Evolutionary conservation across 2,329 filamentous ascomycete genomes (phyloP).

Genomic region (Fusarium acutatum): DNA sequence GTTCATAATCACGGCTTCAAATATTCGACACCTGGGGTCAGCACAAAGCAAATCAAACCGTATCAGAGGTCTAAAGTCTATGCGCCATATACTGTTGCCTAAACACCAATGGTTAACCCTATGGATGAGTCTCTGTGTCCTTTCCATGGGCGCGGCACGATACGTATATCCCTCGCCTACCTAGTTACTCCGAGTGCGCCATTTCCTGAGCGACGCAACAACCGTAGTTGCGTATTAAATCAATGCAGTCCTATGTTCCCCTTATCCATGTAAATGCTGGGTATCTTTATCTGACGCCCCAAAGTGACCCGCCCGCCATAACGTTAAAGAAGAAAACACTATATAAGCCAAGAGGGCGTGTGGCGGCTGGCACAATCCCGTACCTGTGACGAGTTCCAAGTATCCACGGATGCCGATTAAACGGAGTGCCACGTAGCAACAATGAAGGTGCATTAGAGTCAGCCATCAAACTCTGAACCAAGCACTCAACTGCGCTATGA

Average conservation of each 20-base stretch:
- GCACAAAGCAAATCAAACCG: neutral
- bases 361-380: neutral
- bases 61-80: constrained; percentile 22
- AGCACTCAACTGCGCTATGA: neutral
- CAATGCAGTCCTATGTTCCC: constrained; percentile 25
- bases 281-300: constrained; percentile 36
- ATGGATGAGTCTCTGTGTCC: neutral
- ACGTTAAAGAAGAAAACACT: constrained; percentile 17
- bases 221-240: constrained; percentile 19
- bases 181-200: constrained; percentile 36
- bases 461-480: neutral
- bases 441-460: neutral
- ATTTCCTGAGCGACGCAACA: constrained; percentile 15
- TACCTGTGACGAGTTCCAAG: neutral
- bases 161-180: constrained; percentile 7
- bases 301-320: constrained; percentile 9
- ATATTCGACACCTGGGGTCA: neutral
- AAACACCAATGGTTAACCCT: constrained; percentile 2
- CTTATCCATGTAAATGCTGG: constrained; percentile 42
- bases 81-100: constrained; percentile 7
- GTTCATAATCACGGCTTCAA: neutral
- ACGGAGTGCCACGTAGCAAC: constrained; percentile 1
- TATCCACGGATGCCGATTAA: neutral
- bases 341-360: neutral
- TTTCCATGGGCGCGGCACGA: neutral